Evolutionary conservation across 495 filamentous ascomycete species (phyloP).

Genomic region (Talaromyces stipitatus): DNA sequence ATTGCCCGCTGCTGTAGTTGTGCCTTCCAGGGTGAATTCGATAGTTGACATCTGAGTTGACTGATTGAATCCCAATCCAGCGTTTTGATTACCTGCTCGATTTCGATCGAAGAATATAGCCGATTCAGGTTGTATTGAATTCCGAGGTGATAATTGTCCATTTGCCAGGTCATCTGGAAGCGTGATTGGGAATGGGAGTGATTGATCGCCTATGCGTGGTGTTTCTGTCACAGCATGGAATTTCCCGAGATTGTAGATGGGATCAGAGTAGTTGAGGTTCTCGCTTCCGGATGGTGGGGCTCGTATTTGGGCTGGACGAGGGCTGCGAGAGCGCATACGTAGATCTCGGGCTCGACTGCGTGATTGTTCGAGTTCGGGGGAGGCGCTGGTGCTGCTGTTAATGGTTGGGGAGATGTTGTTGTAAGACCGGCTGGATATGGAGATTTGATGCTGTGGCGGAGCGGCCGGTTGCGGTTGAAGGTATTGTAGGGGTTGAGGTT

Average conservation of each 20-base stretch:
- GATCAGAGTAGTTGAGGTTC: conserved; percentile 17
- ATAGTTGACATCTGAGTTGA: not conserved
- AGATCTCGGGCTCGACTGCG: conserved; percentile 16
- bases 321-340: conserved; percentile 20
- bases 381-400: not conserved
- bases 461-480: not conserved
- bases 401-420: not conserved
- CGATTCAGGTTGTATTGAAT: conserved; percentile 2
- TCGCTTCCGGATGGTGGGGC: conserved; percentile 12
- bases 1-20: not conserved
- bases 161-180: conserved; percentile 15
- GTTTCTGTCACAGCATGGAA: conserved; percentile 17
- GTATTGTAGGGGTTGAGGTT: too few species aligned
- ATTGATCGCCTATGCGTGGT: conserved; percentile 22
- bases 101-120: not conserved
- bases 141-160: conserved; percentile 11
- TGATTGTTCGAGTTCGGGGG: conserved; percentile 1
- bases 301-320: conserved; percentile 13
- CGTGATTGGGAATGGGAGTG: conserved; percentile 21
- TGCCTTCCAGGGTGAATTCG: not conserved
- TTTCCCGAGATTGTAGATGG: conserved; percentile 17
- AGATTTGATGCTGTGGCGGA: not conserved
- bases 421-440: not conserved
- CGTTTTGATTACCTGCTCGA: not conserved
- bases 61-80: not conserved